Evolutionary conservation across 1,139 yeast species (phyloP).

Genomic region (Kodamaea derodonti): DNA sequence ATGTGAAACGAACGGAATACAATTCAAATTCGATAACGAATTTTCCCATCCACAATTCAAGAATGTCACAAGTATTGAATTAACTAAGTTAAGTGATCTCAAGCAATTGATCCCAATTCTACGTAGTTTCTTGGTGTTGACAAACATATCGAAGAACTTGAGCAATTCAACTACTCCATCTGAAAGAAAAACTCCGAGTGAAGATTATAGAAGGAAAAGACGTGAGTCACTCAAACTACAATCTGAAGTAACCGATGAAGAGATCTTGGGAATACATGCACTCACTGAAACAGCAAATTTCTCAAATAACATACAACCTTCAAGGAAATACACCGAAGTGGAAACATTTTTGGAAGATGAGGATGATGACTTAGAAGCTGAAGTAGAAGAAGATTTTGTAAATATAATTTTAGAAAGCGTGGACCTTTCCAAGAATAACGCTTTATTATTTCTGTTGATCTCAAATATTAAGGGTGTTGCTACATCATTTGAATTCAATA

Average conservation of each 20-base stretch:
- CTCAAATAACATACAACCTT: constrained; percentile 9
- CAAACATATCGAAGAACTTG: constrained; percentile 15
- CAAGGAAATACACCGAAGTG: constrained; percentile 15
- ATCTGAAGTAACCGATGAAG: constrained; percentile 38
- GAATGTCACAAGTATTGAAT: constrained; percentile 4
- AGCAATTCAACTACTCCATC: constrained; percentile 2
- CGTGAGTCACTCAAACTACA: constrained; percentile 36
- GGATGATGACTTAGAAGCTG: constrained; percentile 6
- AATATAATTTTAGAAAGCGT: constrained; percentile 23
- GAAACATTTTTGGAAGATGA: constrained; percentile 20
- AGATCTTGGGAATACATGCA: constrained; percentile 34
- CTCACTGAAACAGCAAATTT: constrained; percentile 21
- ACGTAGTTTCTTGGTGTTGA: constrained; percentile 29
- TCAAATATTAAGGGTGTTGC: constrained; percentile 16
- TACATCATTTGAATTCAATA: constrained; percentile 20
- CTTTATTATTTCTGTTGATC: constrained; percentile 20
- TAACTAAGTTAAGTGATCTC: constrained; percentile 24
- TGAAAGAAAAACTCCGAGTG: constrained; percentile 11
- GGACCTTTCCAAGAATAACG: constrained; percentile 19
- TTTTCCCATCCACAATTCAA: constrained; percentile 5
- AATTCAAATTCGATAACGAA: constrained; percentile 7
- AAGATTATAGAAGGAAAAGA: constrained; percentile 27
- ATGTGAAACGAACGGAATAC: constrained; percentile 9
- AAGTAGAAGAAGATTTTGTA: constrained; percentile 14
- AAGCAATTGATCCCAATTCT: constrained; percentile 25